phyloP scores from a whole-genome alignment of 192 early-diverging fungal species.

The Entomortierella beljakovae region DNA sequence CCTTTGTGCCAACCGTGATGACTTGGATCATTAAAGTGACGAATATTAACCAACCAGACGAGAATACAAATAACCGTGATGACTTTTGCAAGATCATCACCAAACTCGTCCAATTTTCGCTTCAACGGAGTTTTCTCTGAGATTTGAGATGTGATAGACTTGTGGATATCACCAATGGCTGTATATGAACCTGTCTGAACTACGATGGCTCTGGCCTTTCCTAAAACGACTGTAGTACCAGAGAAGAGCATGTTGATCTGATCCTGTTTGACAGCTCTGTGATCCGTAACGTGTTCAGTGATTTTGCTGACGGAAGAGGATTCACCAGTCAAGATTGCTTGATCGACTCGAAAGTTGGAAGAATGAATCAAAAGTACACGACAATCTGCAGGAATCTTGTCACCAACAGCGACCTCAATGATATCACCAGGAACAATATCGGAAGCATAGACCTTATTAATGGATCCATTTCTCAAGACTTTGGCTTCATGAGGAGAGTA shows the following conservation, averaged over 20 bases:
- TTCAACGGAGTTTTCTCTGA: conserved; percentile 96
- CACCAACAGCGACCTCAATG: conserved; percentile 90
- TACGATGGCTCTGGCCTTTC: conserved; percentile 90
- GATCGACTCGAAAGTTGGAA: conserved; percentile 91
- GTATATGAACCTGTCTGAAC: conserved; percentile 86
- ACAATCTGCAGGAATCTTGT: conserved; percentile 96
- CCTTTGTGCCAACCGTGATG: conserved; percentile 94
- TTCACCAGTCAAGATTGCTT: conserved; percentile 98
- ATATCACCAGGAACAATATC: conserved; percentile 98
- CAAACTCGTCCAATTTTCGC: conserved; percentile 95
- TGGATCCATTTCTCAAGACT: conserved; percentile 81
- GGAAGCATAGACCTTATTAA: conserved; percentile 74
- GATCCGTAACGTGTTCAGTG: conserved; percentile 67
- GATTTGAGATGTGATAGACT: conserved; percentile 83
- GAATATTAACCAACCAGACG: conserved; percentile 98
- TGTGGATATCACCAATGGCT: conserved; percentile 95
- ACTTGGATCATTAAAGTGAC: conserved; percentile 92
- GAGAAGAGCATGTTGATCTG: conserved; percentile 97
- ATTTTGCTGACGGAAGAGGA: conserved; percentile 92
- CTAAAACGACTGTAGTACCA: conserved; percentile 92
- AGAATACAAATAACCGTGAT: conserved; percentile 90
- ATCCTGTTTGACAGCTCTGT: conserved; percentile 91
- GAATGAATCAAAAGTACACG: conserved; percentile 85
- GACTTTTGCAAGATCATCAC: conserved; percentile 84
- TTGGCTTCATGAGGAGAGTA: conserved; percentile 97